These are phyloP conservation scores for Niebla homalea DNA, from an alignment of 495 filamentous ascomycete genomes.

Conservation along the genomic window DNA sequence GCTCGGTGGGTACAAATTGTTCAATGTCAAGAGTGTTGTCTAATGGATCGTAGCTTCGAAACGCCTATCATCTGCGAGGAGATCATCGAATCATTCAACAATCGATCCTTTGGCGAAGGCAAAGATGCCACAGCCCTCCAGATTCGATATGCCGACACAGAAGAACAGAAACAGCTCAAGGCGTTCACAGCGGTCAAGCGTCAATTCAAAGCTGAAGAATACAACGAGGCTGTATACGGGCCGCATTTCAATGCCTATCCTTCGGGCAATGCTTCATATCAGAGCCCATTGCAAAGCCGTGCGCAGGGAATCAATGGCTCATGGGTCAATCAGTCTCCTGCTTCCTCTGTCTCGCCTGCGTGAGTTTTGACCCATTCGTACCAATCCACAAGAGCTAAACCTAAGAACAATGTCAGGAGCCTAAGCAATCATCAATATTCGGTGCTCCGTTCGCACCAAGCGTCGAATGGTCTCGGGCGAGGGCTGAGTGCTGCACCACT, in stretches of 20 bases:
- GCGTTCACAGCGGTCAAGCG: conserved; percentile 83
- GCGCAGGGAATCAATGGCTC: conserved; percentile 22
- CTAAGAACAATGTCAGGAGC: conserved; percentile 1
- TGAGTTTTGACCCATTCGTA: conserved; percentile 18
- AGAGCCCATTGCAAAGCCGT: conserved; percentile 11
- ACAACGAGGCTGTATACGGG: conserved; percentile 47
- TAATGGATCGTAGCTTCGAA: conserved; percentile 52
- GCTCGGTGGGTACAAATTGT: conserved; percentile 51
- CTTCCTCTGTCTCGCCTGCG: conserved; percentile 37
- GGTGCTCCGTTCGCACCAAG: conserved; percentile 4
- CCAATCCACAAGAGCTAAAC: neutral
- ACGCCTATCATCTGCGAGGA: conserved; percentile 74
- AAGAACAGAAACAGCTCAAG: conserved; percentile 91
- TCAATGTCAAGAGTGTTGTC: neutral
- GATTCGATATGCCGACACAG: conserved; percentile 92
- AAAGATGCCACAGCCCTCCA: conserved; percentile 69
- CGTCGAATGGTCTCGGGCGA: neutral
- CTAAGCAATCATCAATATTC: conserved; percentile 9
- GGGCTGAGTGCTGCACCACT: too few relatives aligned
- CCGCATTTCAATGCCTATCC: conserved; percentile 1
- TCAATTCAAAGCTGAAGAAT: conserved; percentile 87
- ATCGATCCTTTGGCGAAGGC: conserved; percentile 48
- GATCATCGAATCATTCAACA: conserved; percentile 73
- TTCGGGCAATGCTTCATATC: neutral
- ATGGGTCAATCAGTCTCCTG: conserved; percentile 33